Percentiles rank a stretch among this genome's conserved stretches.
Conservation (phyloP, 2,329 filamentous ascomycete species). For the Apiospora phragmitis region DNA sequence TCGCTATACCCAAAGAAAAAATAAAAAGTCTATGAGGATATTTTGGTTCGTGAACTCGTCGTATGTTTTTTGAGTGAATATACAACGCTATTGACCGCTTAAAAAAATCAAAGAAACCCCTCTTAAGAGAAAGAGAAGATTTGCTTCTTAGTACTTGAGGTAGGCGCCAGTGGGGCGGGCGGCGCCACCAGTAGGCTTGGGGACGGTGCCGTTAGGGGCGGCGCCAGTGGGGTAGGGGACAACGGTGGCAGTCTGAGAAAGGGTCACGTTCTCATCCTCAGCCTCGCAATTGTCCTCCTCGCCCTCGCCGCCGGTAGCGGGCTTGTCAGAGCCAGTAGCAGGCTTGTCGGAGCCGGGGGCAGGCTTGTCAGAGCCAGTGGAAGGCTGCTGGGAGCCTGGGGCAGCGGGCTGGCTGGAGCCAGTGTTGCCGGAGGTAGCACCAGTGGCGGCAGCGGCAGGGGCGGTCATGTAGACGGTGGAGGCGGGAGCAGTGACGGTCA, state of each 20-base stretch:
- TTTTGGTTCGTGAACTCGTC: conserved; percentile 3
- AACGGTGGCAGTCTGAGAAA: neutral
- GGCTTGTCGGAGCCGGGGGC: conserved; percentile 6
- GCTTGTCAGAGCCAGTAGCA: neutral
- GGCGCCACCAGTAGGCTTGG: conserved; percentile 23
- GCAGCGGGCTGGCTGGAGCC: neutral
- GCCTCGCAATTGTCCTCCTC: conserved; percentile 10
- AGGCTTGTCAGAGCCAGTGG: conserved; percentile 9
- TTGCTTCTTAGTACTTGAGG: neutral
- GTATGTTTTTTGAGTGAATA: conserved; percentile 1
- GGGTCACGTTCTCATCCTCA: conserved; percentile 11
- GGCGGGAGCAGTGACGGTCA: conserved; percentile 30
- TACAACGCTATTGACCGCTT: conserved; percentile 4
- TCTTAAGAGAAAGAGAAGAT: neutral
- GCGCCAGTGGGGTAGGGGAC: conserved; percentile 6
- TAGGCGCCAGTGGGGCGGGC: neutral
- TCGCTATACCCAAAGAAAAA: neutral
- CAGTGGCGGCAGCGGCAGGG: conserved; percentile 12
- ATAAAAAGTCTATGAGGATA: neutral
- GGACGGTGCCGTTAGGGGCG: conserved; percentile 13
- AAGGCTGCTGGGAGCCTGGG: neutral
- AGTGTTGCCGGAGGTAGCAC: neutral
- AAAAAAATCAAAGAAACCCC: neutral
- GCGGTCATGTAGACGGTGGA: conserved; percentile 32
- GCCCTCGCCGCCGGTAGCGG: neutral